Evolutionary conservation across 2,329 filamentous ascomycete genomes (phyloP), one percentile per base, ranked within the genome.

Genomic region (Pseudogymnoascus sp.): DNA sequence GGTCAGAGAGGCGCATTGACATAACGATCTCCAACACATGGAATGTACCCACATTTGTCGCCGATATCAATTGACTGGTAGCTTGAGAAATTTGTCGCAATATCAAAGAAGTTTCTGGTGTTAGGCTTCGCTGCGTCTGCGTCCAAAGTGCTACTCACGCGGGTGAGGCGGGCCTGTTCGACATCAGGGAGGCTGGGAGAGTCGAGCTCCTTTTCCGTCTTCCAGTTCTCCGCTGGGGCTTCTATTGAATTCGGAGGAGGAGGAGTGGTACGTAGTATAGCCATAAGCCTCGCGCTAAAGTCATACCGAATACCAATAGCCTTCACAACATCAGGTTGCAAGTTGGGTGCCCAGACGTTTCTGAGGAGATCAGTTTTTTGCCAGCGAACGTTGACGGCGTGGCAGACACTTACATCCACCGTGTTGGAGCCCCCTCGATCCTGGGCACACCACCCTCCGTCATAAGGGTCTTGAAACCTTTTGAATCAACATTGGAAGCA

Each of bases 61-160:
- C 87, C 88, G 72, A 87, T 83, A 68, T 92, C 89, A 12, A 90
- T 82, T 0, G 87, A 88, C 12, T 85, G 87, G 72, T 89, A 92
- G 71, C 91, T 88, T 78, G 88, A 88, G n/a, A 90, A 86, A 62
- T 87, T 82, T 65, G 89, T 81, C 5, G 88, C 82, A 42, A 91
- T 83, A 59, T 76, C 76, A 64, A 80, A 68, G 65, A 75, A 67
- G 63, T 77, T 42, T 58, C 25, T 35, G 16, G 60, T 4, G 12
- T 60, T 61, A 2, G 60, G 39, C 3, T 52, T 33, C 16, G 16
- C 45, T 16, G n/a, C 28, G 9, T 55, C 45, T 16, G n/a, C 28
- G 9, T 55, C 5, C 28, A 55, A 22, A 30, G 7, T 23, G 49
- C 45, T 16, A 59, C 66, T 63, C 16, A 65, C 36, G 33, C 66